Percentiles rank a stretch among this genome's conserved stretches.
Evolutionary conservation across 306 rosid species (phyloP).

Genomic region (Castanospermum australe): DNA sequence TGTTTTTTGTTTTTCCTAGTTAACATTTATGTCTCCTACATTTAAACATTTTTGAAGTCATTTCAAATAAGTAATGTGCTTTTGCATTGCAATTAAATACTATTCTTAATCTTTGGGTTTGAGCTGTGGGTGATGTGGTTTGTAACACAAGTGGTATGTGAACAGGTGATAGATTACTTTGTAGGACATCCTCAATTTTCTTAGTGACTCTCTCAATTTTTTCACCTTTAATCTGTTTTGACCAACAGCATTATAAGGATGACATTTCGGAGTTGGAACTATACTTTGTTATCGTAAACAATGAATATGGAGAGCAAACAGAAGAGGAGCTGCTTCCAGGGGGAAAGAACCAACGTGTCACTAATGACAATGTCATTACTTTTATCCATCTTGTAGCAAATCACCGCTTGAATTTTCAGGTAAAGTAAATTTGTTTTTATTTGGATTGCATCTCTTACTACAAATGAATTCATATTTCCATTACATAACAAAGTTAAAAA

Average conservation of each 20-base stretch:
- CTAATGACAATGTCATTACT: conserved; percentile 86
- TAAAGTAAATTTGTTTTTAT: conserved; percentile 22
- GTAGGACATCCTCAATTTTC: not conserved
- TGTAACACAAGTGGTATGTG: not conserved
- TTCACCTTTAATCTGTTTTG: conserved; percentile 21
- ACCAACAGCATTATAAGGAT: conserved; percentile 72
- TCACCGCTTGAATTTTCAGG: conserved; percentile 98
- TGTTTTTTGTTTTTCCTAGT: too few species aligned
- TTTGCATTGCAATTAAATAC: not conserved
- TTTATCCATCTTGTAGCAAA: conserved; percentile 97
- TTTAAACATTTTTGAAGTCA: too few species aligned
- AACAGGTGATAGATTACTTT: not conserved
- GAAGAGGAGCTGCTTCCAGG: conserved; percentile 92
- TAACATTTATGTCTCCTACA: too few species aligned
- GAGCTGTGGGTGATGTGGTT: not conserved
- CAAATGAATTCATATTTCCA: not conserved
- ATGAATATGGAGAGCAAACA: conserved; percentile 96
- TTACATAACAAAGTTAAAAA: conserved; percentile 9
- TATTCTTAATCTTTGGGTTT: not conserved
- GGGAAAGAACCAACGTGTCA: conserved; percentile 75
- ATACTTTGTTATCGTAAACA: conserved; percentile 88
- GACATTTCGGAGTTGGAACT: conserved; percentile 81
- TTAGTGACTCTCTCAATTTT: conserved; percentile 7
- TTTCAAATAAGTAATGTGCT: not conserved
- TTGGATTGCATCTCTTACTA: conserved; percentile 11